Evolutionary conservation across 345 rosid genomes (phyloP), one percentile per base, ranked within the genome.

Genomic region (Erodium maritimum): DNA sequence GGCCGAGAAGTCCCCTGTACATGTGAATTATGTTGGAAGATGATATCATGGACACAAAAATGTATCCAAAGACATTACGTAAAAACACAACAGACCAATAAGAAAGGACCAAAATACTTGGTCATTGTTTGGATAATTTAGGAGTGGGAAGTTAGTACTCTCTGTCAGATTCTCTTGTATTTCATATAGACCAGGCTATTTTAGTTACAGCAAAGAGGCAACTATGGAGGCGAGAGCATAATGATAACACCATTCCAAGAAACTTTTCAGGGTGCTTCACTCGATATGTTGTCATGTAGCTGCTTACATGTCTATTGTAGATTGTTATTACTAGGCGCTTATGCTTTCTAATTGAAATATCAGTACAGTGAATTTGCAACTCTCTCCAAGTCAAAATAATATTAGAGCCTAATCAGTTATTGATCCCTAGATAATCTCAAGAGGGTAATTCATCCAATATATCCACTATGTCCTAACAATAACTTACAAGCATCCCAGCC

Each of bases 1-100:
- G 96, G 96, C 80, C 95, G 77, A 65, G 96, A 86, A 57, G 96
- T 91, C 64, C 95, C 95, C 96, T 84, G 59, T 62, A 25, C 22
- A 50, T 7, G 48, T 58, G 19, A 23, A 48, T 53, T 52, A 22
- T 33, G 4, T 12, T 10, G 21, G 23, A 55, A 56, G 21, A 20
- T 16, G 50, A 21, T 61, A 52, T 19, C 11, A 54, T 45, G 60
- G 50, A 50, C 33, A 55, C 18, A 55, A 56, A 48, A 14, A 52
- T 37, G 51, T 55, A 18, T 21, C 42, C 11, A 4, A 48, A 58
- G 23, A 7, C 21, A 21, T 22, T 20, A n/a, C 24, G 9, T 42
- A n/a, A 16, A 10, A 48, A 52, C 14, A 50, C 18, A 33, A 17
- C 17, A 54, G 23, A 48, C 29, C 23, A 7, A 34, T 5, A 33